These are phyloP conservation scores for Fragaria ananassa DNA, from an alignment of 306 rosid genomes.

Conservation along the genomic window DNA sequence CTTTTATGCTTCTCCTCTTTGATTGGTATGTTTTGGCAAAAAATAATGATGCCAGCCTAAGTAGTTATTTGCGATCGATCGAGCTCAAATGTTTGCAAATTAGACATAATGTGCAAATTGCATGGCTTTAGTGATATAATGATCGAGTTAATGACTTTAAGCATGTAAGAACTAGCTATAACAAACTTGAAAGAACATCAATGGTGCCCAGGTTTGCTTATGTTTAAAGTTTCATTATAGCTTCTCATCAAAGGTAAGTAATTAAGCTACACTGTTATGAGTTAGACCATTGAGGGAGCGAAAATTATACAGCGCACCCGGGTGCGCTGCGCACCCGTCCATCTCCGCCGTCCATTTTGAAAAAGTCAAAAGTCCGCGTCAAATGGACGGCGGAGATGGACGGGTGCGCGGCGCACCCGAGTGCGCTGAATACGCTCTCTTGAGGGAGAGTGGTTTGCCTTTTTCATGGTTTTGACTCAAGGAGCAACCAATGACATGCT, in stretches of 20 bases:
- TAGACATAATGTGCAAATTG: background rate
- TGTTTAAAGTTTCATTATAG: constrained; percentile 13
- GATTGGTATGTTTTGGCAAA: background rate
- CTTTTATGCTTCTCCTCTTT: background rate
- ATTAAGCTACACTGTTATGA: background rate
- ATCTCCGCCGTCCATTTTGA: too few relatives aligned
- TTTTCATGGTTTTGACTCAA: constrained; percentile 12
- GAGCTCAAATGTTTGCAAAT: background rate
- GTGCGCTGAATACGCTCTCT: too few relatives aligned
- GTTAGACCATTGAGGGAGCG: background rate
- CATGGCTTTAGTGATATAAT: background rate
- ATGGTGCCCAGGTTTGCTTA: constrained; percentile 1
- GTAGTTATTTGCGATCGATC: background rate
- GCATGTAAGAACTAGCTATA: background rate
- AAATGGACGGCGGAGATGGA: too few relatives aligned
- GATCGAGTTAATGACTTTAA: background rate
- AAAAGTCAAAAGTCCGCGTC: too few relatives aligned
- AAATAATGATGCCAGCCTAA: background rate
- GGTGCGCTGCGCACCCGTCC: too few relatives aligned
- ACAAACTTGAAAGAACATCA: background rate
- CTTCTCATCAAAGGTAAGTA: constrained; percentile 19
- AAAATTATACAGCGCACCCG: too few relatives aligned
- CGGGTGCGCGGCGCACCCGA: too few relatives aligned
- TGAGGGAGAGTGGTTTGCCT: constrained; percentile 15
- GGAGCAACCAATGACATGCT: background rate